Evolutionary conservation across 805 yeast genomes (phyloP), one percentile per base, ranked within the genome.

Genomic region (Wickerhamomyces hampshirensis): DNA sequence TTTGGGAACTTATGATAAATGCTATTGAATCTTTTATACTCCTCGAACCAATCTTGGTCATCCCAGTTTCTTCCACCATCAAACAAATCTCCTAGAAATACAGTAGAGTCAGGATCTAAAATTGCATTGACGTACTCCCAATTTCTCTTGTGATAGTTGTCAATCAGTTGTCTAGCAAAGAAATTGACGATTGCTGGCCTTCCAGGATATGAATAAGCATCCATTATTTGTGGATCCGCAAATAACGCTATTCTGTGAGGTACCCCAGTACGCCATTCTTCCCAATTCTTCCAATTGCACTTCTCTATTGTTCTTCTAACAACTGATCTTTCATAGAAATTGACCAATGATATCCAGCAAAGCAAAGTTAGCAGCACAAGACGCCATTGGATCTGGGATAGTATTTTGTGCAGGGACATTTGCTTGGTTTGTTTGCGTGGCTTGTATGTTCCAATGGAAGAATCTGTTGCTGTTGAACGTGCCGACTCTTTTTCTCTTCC

Each of bases 181-280:
- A 63, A 69, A 54, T 73, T 71, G 17, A 75, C 56, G 4, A 65
- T 18, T 28, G 62, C 44, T 14, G 80, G 75, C 48, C 88, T 63
- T 3, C 74, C 79, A 0, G 95, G 95, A 56, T 93, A 93, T 0
- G 98, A 84, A 58, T 84, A 76, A 18, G 69, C 82, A 54, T 93
- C 99, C 51, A 93, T 82, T 29, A 93, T 69, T 58, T 93, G 99
- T 0, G 98, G 98, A 55, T 93, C 99, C 0, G 97, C 98, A 24
- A 86, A 68, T 10, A 93, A 44, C 1, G 74, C 74, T 19, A 84
- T 66, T 38, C 75, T 58, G 50, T 75, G 76, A 2, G 75, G 70
- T 1, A 41, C 42, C 3, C 53, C 51, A 4, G 45, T 50, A 18
- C 51, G 40, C 85, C 86, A 79, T 5, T 58, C 31, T 46, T 80